A percentile compares a stretch with the other conserved stretches of the same genome.
These are phyloP conservation scores for Mycena belliarum DNA, from an alignment of 768 basidiomycete species.

Conservation along the genomic window DNA sequence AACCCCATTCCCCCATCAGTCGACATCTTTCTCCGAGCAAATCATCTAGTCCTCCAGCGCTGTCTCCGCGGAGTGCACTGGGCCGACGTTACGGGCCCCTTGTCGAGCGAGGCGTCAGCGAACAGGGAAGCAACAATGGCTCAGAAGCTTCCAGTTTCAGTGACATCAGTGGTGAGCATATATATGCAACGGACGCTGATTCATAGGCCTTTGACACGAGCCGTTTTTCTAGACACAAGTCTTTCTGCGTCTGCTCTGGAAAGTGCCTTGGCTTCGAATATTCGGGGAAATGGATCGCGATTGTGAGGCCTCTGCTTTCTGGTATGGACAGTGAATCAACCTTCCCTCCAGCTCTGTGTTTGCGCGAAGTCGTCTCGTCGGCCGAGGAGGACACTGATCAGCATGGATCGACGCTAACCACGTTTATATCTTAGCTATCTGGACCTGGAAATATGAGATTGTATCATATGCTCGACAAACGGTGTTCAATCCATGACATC, in stretches of 20 bases:
- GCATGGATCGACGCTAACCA: too few relatives aligned
- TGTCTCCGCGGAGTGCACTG: conserved; percentile 57
- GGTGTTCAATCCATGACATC: too few relatives aligned
- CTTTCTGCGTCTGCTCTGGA: conserved; percentile 79
- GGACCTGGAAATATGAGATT: too few relatives aligned
- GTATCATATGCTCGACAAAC: too few relatives aligned
- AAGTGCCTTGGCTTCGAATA: conserved; percentile 78
- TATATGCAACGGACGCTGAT: neutral
- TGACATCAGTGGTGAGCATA: conserved; percentile 70
- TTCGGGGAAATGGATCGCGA: conserved; percentile 63
- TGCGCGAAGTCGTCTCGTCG: conserved; percentile 36
- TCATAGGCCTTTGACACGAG: neutral
- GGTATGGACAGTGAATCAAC: neutral
- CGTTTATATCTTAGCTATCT: too few relatives aligned
- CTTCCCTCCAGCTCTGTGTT: conserved; percentile 36
- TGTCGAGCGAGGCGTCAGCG: conserved; percentile 45
- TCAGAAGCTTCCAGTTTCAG: conserved; percentile 84
- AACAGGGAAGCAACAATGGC: conserved; percentile 63
- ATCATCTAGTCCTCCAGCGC: conserved; percentile 61
- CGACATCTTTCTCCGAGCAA: conserved; percentile 54
- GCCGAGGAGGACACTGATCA: conserved; percentile 26
- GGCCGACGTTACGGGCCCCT: conserved; percentile 48
- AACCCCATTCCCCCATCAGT: conserved; percentile 52
- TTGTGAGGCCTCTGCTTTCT: conserved; percentile 49
- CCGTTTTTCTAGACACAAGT: conserved; percentile 63